Evolutionary conservation across 495 filamentous ascomycete species (phyloP), one percentile per base, ranked within the genome.

Genomic region (Aspergillus asperescens): DNA sequence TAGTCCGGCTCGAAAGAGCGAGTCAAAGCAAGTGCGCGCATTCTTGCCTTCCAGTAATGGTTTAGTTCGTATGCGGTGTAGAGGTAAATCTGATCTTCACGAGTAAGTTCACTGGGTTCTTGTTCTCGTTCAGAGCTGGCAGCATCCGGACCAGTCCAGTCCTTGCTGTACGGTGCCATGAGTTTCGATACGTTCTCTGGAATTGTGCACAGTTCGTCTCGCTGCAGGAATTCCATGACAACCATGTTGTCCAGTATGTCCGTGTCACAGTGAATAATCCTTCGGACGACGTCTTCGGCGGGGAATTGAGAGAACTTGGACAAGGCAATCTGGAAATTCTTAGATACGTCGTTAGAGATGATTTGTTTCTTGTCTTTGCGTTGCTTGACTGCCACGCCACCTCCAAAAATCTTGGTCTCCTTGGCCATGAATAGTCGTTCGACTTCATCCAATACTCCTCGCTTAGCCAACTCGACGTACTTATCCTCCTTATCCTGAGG

Each of bases 21-120:
- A 1, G 93, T 97, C 61, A 98, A 70, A 3, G 82, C 75, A 52
- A 98, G 79, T 4, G 94, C 94, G 48, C 93, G 81, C 81, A 96
- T 96, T 68, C 93, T 83, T 37, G 87, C 86, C 77, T 96, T 97
- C 93, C 93, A 98, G 70, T 98, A 98, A 68, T 98, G 94, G 53
- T 94, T 89, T 57, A 98, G 76, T 63, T 98, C 94, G 57, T 85
- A 98, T 0, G 94, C 88, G 2, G 93, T 97, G 53, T 86, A 84
- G 10, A 98, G 77, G 64, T 90, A 98, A 28, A 98, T 86, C 70
- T 96, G 90, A 70, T 98, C 93, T 60, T 97, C 89, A 51, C 92
- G 77, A 1, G 91, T 96, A 29, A 98, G 82, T 61, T 98, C 93
- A 15, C 58, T 67, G 0, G 93, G 92, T 68, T 97, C 91, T 57